A percentile compares a stretch with the other conserved stretches of the same genome.
Conservation (phyloP, 352 stramenopile species). For the Peronospora farinosa region DNA sequence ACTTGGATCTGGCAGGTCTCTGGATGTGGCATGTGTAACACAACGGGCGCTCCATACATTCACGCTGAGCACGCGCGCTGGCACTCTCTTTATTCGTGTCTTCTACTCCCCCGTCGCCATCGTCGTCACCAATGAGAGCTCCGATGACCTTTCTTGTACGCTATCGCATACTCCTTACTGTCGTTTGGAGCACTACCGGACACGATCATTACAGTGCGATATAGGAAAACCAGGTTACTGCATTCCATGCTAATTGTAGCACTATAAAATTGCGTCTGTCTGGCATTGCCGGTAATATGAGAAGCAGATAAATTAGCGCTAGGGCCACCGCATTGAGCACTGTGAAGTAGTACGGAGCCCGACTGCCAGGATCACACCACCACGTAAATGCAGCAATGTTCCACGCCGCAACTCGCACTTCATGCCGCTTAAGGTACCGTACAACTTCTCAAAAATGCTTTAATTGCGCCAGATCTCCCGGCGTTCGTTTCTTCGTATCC, state of each 20-base stretch:
- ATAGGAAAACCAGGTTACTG: conserved; percentile 60
- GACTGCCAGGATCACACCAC: conserved; percentile 49
- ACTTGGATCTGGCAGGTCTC: conserved; percentile 66
- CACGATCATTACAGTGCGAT: conserved; percentile 45
- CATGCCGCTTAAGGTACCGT: conserved; percentile 42
- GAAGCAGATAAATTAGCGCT: conserved; percentile 37
- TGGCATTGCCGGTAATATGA: conserved; percentile 53
- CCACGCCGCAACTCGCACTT: conserved; percentile 33
- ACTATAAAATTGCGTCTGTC: conserved; percentile 55
- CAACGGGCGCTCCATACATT: conserved; percentile 56
- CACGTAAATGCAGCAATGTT: conserved; percentile 55
- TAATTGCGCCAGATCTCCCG: conserved; percentile 48
- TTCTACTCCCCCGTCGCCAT: conserved; percentile 14
- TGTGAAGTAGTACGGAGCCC: conserved; percentile 64
- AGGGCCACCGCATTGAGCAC: conserved; percentile 43
- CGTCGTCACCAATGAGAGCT: conserved; percentile 24
- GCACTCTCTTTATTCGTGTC: conserved; percentile 14
- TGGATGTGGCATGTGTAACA: conserved; percentile 83
- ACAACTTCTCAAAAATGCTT: conserved; percentile 50
- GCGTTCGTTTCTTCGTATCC: conserved; percentile 54
- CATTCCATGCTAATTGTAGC: conserved; percentile 54
- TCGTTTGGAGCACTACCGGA: conserved; percentile 45
- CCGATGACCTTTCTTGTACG: conserved; percentile 64
- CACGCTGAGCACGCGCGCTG: conserved; percentile 15
- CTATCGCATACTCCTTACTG: conserved; percentile 25